Evolutionary conservation across 208 protist genomes (phyloP), one percentile per base, ranked within the genome.

Genomic region (Trypanosoma mega): DNA sequence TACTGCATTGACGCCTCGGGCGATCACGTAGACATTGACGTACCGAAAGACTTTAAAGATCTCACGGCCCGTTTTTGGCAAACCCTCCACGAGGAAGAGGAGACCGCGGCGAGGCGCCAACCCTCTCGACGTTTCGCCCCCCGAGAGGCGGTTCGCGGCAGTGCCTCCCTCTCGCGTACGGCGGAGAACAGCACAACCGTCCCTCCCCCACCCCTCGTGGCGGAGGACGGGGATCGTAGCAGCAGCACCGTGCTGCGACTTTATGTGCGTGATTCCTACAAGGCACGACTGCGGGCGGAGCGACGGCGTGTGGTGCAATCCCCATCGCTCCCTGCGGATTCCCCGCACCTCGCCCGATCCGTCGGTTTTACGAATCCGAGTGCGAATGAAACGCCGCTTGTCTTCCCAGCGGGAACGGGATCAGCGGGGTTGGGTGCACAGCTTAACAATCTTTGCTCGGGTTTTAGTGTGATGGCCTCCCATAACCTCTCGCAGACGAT

Each of bases 11-110:
- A 94, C 48, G 54, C 59, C 14, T 59, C 63, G 7, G 80, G 81
- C 18, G 87, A 94, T 37, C 81, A 74, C 16, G 74, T 90, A 2
- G 87, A 94, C 60, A 91, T 94, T 75, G 87, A 94, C 46, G 63
- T 84, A 20, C 52, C 65, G 56, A 64, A 77, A 9, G 87, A 89
- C 69, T 87, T 91, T 52, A 63, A 77, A 14, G 53, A 65, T 29
- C 76, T 90, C 31, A 54, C 73, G 12, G 52, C 51, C 58, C 49
- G 68, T 14, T 90, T 79, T 56, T 70, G 70, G 18, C 45, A 34
- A 6, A n/a, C 26, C 11, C 41, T 63, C 65, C n/a, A n/a, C n/a
- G 37, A 58, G 14, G 34, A 46, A 34, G 37, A 67, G 11, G 1
- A 26, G 14, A 2, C 6, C 21, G 12, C 29, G 16, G 1, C 48